phyloP scores from a whole-genome alignment of 2,329 filamentous ascomycete species.

The Pseudopithomyces maydicus region DNA sequence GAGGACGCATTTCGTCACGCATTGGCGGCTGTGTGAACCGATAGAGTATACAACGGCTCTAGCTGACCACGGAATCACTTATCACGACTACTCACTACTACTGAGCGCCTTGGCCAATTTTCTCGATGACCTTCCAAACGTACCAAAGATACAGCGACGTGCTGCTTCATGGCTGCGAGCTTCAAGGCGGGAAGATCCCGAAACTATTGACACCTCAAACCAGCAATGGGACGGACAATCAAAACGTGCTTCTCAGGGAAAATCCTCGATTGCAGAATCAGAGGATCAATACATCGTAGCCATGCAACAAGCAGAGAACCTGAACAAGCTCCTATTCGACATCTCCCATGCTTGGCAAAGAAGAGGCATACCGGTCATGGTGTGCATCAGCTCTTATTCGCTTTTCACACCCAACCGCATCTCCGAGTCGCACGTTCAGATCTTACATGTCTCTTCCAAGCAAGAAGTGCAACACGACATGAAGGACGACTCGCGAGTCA shows the following conservation, averaged over 20 bases:
- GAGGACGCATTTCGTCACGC: slow-evolving; percentile 26
- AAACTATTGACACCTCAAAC: neutral
- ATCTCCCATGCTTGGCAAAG: slow-evolving; percentile 23
- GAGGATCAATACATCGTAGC: slow-evolving; percentile 16
- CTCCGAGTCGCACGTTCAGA: slow-evolving; percentile 26
- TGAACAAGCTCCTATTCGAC: slow-evolving; percentile 25
- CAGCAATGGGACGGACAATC: neutral
- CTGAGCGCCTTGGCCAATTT: slow-evolving; percentile 20
- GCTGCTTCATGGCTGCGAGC: neutral
- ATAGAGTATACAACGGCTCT: slow-evolving; percentile 31
- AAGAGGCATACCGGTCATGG: slow-evolving; percentile 26
- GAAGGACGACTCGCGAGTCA: neutral
- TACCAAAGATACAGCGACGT: slow-evolving; percentile 8
- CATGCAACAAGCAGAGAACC: slow-evolving; percentile 15
- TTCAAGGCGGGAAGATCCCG: neutral
- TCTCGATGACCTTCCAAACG: slow-evolving; percentile 15
- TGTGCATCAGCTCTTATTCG: slow-evolving; percentile 29
- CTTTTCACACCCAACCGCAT: slow-evolving; percentile 29
- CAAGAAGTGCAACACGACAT: slow-evolving; percentile 1
- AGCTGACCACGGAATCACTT: slow-evolving; percentile 33
- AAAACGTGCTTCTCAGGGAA: neutral
- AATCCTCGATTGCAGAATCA: slow-evolving; percentile 8
- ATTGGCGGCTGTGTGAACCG: slow-evolving; percentile 30
- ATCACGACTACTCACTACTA: slow-evolving; percentile 24
- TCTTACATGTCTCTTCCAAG: slow-evolving; percentile 19